Conservation (phyloP, 2,329 filamentous ascomycete genomes). For the Pezicula radicicola region DNA sequence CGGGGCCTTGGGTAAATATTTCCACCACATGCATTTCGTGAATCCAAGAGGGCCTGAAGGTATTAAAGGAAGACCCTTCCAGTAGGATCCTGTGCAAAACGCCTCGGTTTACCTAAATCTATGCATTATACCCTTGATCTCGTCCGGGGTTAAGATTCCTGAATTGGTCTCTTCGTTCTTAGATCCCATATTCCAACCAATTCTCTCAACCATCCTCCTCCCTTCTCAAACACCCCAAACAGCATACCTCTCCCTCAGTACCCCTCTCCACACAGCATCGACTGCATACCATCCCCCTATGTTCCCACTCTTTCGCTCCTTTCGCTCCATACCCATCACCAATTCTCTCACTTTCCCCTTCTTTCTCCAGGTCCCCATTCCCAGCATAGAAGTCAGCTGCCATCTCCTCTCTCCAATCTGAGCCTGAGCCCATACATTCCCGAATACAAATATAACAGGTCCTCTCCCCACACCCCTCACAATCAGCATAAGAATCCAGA, state of each 20-base stretch:
- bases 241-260: slow-evolving; percentile 61
- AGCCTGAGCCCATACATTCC: slow-evolving; percentile 53
- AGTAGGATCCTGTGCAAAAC: too few relatives aligned
- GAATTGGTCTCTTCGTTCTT: too few relatives aligned
- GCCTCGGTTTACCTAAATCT: too few relatives aligned
- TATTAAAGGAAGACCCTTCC: too few relatives aligned
- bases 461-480: slow-evolving; percentile 56
- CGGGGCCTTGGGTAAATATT: too few relatives aligned
- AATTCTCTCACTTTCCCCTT: neutral
- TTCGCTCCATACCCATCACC: neutral
- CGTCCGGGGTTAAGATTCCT: too few relatives aligned
- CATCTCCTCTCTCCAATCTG: neutral
- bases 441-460: slow-evolving; percentile 70
- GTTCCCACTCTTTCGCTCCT: slow-evolving; percentile 4
- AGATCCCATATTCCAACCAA: too few relatives aligned
- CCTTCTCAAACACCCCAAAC: slow-evolving; percentile 54
- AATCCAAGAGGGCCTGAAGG: too few relatives aligned
- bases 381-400: slow-evolving; percentile 2
- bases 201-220: slow-evolving; percentile 10
- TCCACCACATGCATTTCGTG: too few relatives aligned
- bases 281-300: slow-evolving; percentile 55
- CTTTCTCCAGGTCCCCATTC: neutral
- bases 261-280: slow-evolving; percentile 66
- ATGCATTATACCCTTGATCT: too few relatives aligned
- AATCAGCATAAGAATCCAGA: slow-evolving; percentile 63